Evolutionary conservation across 768 basidiomycete genomes (phyloP).

Genomic region (Amanita pseudoporphyria): DNA sequence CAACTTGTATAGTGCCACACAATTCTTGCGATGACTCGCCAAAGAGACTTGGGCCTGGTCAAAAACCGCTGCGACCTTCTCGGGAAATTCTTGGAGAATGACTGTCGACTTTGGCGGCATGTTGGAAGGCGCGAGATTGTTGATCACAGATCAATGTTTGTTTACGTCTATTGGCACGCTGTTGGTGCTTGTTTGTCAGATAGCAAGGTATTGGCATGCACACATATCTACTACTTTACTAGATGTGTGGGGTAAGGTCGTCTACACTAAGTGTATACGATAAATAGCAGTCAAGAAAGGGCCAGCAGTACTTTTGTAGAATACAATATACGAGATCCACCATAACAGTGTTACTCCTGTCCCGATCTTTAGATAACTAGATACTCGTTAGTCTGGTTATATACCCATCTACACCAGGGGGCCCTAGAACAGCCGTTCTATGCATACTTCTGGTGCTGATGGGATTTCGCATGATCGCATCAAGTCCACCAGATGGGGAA

Average conservation of each 20-base stretch:
- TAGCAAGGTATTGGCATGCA: neutral
- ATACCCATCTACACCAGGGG: neutral
- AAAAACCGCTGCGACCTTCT: slow-evolving; percentile 39
- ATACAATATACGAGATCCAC: neutral
- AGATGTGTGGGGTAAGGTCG: neutral
- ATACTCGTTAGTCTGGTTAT: neutral
- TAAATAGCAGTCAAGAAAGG: neutral
- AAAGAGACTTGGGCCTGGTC: slow-evolving; percentile 71
- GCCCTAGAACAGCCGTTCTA: neutral
- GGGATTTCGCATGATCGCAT: neutral
- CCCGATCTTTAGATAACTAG: neutral
- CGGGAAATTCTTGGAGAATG: slow-evolving; percentile 23
- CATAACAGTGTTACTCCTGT: neutral
- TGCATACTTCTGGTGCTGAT: neutral
- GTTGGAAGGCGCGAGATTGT: slow-evolving; percentile 4
- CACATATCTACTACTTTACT: too few relatives aligned
- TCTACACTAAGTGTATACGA: neutral
- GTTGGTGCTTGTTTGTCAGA: slow-evolving; percentile 4
- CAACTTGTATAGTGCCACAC: slow-evolving; percentile 77
- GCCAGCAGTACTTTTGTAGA: neutral
- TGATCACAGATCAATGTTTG: neutral
- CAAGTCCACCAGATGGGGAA: slow-evolving; percentile 4
- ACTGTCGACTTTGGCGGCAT: slow-evolving; percentile 18
- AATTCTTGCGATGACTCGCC: slow-evolving; percentile 92
- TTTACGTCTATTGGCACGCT: slow-evolving; percentile 16